phyloP scores from a whole-genome alignment of 352 stramenopile species.

The Globisporangium sylvaticum region DNA sequence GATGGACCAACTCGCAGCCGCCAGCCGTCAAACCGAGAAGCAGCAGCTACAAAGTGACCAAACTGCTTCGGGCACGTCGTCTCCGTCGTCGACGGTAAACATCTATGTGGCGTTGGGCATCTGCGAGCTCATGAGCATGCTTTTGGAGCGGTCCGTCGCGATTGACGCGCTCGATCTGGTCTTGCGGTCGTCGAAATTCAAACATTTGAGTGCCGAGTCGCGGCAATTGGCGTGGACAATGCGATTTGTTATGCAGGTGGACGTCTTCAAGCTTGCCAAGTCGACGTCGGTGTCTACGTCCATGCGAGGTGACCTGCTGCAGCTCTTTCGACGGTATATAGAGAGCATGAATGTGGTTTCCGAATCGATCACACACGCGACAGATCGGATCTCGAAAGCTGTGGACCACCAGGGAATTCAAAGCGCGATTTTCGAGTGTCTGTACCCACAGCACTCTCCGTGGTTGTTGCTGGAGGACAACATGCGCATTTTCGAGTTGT shows the following conservation, averaged over 20 bases:
- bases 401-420: constrained; percentile 24
- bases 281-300: constrained; percentile 4
- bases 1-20: constrained; percentile 32
- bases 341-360: constrained; percentile 33
- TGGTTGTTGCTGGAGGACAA: constrained; percentile 27
- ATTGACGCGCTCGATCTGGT: constrained; percentile 38
- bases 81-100: constrained; percentile 10
- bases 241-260: constrained; percentile 42
- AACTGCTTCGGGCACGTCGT: neutral
- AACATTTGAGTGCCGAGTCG: constrained; percentile 23
- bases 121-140: constrained; percentile 39
- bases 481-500: constrained; percentile 40
- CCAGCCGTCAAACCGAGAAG: neutral
- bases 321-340: constrained; percentile 41
- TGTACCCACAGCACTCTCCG: constrained; percentile 36
- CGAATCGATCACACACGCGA: constrained; percentile 28
- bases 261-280: constrained; percentile 18
- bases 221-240: constrained; percentile 41
- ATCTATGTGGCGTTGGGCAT: constrained; percentile 44
- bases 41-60: neutral
- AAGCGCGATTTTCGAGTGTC: constrained; percentile 34
- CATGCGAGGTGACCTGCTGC: constrained; percentile 19
- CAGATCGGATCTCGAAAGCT: constrained; percentile 18
- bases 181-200: constrained; percentile 32
- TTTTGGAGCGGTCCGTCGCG: constrained; percentile 29